Evolutionary conservation across 2,329 filamentous ascomycete species (phyloP).

Genomic region (Reticulascus tulasneorum): DNA sequence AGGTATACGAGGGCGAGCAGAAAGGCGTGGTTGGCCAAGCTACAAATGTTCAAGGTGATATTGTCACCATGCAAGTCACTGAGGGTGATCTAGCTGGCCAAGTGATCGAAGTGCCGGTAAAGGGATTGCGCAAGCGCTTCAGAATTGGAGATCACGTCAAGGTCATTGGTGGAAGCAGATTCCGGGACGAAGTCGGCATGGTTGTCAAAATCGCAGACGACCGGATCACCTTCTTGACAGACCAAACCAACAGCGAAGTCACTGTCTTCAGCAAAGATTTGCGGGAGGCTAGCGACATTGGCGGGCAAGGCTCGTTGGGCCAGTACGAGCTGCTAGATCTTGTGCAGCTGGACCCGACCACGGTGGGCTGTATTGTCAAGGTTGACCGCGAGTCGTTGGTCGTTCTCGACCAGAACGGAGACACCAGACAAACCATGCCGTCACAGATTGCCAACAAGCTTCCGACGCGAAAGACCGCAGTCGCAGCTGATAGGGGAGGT

Average conservation of each 20-base stretch:
- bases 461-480: conserved; percentile 74
- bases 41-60: conserved; percentile 82
- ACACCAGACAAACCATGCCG: conserved; percentile 75
- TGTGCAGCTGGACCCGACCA: conserved; percentile 88
- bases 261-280: conserved; percentile 98
- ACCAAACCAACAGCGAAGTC: conserved; percentile 89
- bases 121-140: conserved; percentile 90
- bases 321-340: conserved; percentile 91
- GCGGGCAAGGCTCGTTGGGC: conserved; percentile 77
- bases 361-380: conserved; percentile 89
- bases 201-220: conserved; percentile 92
- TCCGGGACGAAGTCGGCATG: conserved; percentile 93
- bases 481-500: conserved; percentile 88
- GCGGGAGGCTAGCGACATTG: conserved; percentile 87
- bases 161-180: conserved; percentile 93
- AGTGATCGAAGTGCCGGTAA: conserved; percentile 86
- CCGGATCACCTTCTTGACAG: conserved; percentile 85
- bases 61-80: conserved; percentile 81
- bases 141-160: conserved; percentile 95
- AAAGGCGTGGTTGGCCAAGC: conserved; percentile 85
- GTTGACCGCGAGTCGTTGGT: conserved; percentile 90
- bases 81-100: conserved; percentile 80
- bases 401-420: conserved; percentile 86
- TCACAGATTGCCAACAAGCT: conserved; percentile 91
- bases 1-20: conserved; percentile 94